phyloP scores from a whole-genome alignment of 2,329 filamentous ascomycete genomes.

The Aspergillus pseudoviridinutans region DNA sequence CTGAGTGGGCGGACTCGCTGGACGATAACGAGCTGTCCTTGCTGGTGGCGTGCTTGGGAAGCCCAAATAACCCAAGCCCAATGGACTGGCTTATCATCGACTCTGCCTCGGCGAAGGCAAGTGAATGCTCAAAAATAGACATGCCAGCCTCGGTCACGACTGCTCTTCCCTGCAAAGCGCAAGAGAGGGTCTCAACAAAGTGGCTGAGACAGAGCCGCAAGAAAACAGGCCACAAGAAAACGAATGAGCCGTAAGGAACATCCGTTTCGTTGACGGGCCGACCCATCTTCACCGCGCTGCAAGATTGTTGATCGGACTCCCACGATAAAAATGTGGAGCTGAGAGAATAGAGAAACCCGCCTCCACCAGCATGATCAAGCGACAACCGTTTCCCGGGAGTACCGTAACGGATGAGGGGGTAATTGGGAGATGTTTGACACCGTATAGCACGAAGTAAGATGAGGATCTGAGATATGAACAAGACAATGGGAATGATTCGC shows the following conservation, averaged over 20 bases:
- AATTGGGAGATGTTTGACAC: slow-evolving; percentile 80
- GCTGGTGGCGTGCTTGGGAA: slow-evolving; percentile 41
- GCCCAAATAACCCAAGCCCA: slow-evolving; percentile 62
- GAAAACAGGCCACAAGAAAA: slow-evolving; percentile 55
- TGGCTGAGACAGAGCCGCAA: slow-evolving; percentile 63
- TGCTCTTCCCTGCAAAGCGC: slow-evolving; percentile 77
- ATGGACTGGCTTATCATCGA: slow-evolving; percentile 78
- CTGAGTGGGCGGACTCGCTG: slow-evolving; percentile 23
- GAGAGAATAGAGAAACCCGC: slow-evolving; percentile 66
- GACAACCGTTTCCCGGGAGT: slow-evolving; percentile 61
- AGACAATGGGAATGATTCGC: slow-evolving; percentile 65
- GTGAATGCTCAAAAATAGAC: slow-evolving; percentile 92
- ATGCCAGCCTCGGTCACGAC: slow-evolving; percentile 86
- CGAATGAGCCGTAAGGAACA: slow-evolving; percentile 71
- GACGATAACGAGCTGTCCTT: slow-evolving; percentile 40
- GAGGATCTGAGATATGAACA: slow-evolving; percentile 66
- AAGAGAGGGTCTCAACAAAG: slow-evolving; percentile 83
- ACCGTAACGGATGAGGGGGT: slow-evolving; percentile 66
- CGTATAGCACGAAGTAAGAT: slow-evolving; percentile 77
- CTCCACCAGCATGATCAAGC: slow-evolving; percentile 67
- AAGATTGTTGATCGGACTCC: slow-evolving; percentile 70
- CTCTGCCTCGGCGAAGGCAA: slow-evolving; percentile 94
- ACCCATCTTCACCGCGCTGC: slow-evolving; percentile 69
- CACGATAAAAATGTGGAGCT: slow-evolving; percentile 70
- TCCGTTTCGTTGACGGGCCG: slow-evolving; percentile 49